phyloP scores from a whole-genome alignment of 495 filamentous ascomycete genomes.

The Cercophora sp. region DNA sequence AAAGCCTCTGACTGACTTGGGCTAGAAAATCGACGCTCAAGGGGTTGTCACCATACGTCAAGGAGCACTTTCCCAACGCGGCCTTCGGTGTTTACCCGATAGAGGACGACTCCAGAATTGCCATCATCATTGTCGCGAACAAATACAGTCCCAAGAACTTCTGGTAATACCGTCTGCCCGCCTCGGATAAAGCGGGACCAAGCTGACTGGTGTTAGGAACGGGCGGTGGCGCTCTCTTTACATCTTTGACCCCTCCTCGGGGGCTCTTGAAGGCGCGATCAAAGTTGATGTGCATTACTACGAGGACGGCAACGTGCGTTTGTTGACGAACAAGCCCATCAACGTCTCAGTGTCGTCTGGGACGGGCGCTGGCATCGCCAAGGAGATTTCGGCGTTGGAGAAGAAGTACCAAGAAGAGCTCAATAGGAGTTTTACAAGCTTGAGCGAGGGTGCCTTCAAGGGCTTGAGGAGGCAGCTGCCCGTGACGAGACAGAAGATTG shows the following conservation, averaged over 20 bases:
- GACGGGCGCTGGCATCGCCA: constrained; percentile 64
- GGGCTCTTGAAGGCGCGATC: constrained; percentile 60
- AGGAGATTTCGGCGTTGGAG: constrained; percentile 72
- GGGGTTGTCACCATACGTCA: constrained; percentile 67
- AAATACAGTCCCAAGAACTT: constrained; percentile 97
- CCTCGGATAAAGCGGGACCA: neutral
- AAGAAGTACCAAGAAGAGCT: constrained; percentile 94
- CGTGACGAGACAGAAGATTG: constrained; percentile 95
- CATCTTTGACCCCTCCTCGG: constrained; percentile 63
- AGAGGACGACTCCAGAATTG: constrained; percentile 68
- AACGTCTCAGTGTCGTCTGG: constrained; percentile 53
- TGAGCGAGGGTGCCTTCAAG: constrained; percentile 96
- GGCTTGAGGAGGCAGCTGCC: constrained; percentile 85
- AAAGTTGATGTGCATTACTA: constrained; percentile 98
- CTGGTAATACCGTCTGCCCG: no score
- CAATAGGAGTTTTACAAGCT: constrained; percentile 78
- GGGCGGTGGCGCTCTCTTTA: constrained; percentile 93
- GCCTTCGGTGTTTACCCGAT: constrained; percentile 77
- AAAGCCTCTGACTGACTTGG: no score
- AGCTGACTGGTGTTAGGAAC: constrained; percentile 57
- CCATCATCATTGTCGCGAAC: constrained; percentile 83
- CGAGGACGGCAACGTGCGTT: constrained; percentile 95
- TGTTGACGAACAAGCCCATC: constrained; percentile 78
- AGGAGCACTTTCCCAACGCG: constrained; percentile 84
- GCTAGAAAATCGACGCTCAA: constrained; percentile 75